These are phyloP conservation scores for Neonectria neomacrospora DNA, from an alignment of 2,329 filamentous ascomycete species.

Conservation along the genomic window DNA sequence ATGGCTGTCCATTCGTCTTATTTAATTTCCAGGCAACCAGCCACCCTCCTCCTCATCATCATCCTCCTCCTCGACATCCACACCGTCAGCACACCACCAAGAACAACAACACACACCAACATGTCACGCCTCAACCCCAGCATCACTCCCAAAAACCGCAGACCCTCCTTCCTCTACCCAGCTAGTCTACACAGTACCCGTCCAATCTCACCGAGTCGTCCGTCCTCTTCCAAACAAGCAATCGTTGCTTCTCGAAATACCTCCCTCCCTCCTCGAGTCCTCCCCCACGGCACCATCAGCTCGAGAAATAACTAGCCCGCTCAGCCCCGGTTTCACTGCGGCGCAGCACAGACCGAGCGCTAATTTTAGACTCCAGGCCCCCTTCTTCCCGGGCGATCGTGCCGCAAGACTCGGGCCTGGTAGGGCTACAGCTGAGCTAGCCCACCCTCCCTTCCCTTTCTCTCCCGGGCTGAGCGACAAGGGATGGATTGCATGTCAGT, in stretches of 20 bases:
- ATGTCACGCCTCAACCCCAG: background rate
- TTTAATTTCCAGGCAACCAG: background rate
- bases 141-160: background rate
- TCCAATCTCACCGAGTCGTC: no score
- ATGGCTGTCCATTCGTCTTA: background rate
- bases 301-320: background rate
- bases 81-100: background rate
- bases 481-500: background rate
- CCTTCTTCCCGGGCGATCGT: background rate
- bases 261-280: no score
- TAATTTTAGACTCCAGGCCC: slow-evolving; percentile 14
- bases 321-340: slow-evolving; percentile 5
- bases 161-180: background rate
- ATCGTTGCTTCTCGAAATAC: background rate
- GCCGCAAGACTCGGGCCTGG: background rate
- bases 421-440: background rate
- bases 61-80: background rate
- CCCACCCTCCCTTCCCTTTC: background rate
- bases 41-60: background rate
- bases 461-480: background rate
- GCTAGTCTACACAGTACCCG: background rate
- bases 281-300: background rate
- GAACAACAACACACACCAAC: background rate
- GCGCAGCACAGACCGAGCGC: slow-evolving; percentile 9
- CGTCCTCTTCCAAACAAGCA: background rate